Conservation (phyloP, 2,329 filamentous ascomycete species). For the Apiospora pterosperma region DNA sequence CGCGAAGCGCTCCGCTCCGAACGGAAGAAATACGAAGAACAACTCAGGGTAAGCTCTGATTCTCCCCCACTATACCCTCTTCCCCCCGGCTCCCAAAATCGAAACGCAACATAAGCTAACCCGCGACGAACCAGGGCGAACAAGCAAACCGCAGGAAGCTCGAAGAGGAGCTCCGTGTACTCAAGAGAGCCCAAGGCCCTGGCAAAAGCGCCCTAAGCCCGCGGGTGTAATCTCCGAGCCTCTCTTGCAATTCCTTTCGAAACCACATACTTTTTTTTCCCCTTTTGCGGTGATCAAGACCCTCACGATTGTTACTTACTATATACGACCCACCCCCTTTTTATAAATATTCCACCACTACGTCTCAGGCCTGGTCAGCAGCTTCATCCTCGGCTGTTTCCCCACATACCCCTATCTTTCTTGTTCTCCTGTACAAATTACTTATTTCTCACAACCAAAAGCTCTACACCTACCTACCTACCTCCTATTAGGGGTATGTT, state of each 20-base stretch:
- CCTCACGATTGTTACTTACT: not conserved
- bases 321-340: not conserved
- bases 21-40: conserved; percentile 32
- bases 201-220: conserved; percentile 15
- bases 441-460: not conserved
- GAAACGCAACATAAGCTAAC: conserved; percentile 13
- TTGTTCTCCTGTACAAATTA: not conserved
- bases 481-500: not conserved
- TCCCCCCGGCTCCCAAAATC: not conserved
- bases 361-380: not conserved
- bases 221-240: not conserved
- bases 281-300: not conserved
- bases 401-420: not conserved
- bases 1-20: conserved; percentile 26
- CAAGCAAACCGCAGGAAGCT: conserved; percentile 27
- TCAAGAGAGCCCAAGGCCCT: conserved; percentile 26
- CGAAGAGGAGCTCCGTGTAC: conserved; percentile 27
- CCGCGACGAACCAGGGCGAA: conserved; percentile 19
- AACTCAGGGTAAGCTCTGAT: conserved; percentile 26
- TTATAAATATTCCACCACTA: not conserved
- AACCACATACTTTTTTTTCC: not conserved
- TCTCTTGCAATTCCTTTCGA: too few species aligned
- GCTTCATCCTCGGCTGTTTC: not conserved
- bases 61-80: not conserved
- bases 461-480: not conserved